Evolutionary conservation across 176 grass and related monocot species (phyloP).

Genomic region (Raddia distichophylla): DNA sequence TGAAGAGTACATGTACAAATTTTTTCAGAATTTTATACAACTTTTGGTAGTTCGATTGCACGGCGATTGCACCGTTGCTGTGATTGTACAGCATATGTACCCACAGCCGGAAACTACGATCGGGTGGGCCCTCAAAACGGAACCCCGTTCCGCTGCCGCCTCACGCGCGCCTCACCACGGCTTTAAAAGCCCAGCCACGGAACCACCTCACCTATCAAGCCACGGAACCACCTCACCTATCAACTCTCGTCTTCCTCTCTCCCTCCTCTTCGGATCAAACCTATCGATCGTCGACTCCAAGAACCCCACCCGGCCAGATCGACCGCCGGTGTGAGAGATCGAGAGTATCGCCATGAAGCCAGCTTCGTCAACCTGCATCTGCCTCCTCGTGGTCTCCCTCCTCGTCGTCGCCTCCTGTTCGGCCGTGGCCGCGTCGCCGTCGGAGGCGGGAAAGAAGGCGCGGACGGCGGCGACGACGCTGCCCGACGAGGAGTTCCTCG

Average conservation of each 20-base stretch:
- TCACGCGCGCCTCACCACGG: conserved; percentile 25
- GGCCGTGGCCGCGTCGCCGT: neutral
- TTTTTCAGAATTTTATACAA: no score
- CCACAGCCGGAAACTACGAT: no score
- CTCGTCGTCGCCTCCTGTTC: conserved; percentile 31
- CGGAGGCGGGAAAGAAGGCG: neutral
- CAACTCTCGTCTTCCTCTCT: neutral
- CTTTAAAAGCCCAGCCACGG: conserved; percentile 31
- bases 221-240: neutral
- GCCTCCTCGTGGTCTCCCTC: neutral
- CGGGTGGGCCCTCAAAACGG: no score
- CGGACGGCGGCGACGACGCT: neutral
- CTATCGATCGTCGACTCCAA: neutral
- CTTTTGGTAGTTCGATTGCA: no score
- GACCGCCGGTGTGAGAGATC: neutral
- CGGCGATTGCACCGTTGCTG: no score
- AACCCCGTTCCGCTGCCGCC: no score
- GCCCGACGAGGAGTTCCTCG: conserved; percentile 32
- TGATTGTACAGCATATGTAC: no score
- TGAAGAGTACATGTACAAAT: no score
- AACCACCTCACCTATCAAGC: neutral
- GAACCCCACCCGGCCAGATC: neutral
- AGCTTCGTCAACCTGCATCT: neutral
- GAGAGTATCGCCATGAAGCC: conserved; percentile 35
- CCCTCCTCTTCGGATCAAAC: neutral